Evolutionary conservation across 2,329 filamentous ascomycete genomes (phyloP).

Genomic region (Cyanodermella asteris): DNA sequence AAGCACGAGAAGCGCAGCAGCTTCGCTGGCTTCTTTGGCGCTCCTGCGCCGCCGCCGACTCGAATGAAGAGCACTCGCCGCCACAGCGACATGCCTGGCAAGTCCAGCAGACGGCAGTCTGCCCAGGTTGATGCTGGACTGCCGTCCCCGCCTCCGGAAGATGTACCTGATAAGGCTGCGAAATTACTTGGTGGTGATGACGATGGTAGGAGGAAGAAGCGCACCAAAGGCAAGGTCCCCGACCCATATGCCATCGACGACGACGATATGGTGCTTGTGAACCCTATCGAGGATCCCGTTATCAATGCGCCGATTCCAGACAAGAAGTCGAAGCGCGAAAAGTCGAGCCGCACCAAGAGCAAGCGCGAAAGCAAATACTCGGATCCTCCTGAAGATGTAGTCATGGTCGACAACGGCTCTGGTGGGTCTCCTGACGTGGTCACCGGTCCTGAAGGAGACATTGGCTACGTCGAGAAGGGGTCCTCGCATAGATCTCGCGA

Average conservation of each 20-base stretch:
- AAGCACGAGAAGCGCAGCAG: slow-evolving; percentile 37
- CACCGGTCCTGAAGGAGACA: too few relatives aligned
- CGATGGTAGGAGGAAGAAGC: slow-evolving; percentile 26
- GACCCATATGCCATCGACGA: slow-evolving; percentile 43
- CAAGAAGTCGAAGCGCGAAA: slow-evolving; percentile 14
- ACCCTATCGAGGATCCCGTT: slow-evolving; percentile 22
- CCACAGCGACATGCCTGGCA: slow-evolving; percentile 28
- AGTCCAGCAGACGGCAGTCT: slow-evolving; percentile 42
- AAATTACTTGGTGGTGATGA: slow-evolving; percentile 45
- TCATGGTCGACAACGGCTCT: slow-evolving; percentile 30
- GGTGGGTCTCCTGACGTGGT: too few relatives aligned
- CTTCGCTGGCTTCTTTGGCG: slow-evolving; percentile 41
- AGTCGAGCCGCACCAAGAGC: slow-evolving; percentile 13
- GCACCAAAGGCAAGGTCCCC: slow-evolving; percentile 29
- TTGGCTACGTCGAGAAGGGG: too few relatives aligned
- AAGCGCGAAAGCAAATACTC: slow-evolving; percentile 19
- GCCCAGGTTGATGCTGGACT: slow-evolving; percentile 43
- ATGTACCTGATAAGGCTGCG: slow-evolving; percentile 39
- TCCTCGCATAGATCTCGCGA: too few relatives aligned
- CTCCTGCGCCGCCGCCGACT: slow-evolving; percentile 36
- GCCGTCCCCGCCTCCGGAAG: slow-evolving; percentile 51
- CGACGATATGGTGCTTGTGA: slow-evolving; percentile 38
- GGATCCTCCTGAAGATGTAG: slow-evolving; percentile 23
- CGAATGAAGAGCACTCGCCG: slow-evolving; percentile 48
- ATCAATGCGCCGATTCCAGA: slow-evolving; percentile 12